Evolutionary conservation across 1,139 yeast genomes (phyloP), one percentile per base, ranked within the genome.

Genomic region (Yamadazyma pseudoaaseri): DNA sequence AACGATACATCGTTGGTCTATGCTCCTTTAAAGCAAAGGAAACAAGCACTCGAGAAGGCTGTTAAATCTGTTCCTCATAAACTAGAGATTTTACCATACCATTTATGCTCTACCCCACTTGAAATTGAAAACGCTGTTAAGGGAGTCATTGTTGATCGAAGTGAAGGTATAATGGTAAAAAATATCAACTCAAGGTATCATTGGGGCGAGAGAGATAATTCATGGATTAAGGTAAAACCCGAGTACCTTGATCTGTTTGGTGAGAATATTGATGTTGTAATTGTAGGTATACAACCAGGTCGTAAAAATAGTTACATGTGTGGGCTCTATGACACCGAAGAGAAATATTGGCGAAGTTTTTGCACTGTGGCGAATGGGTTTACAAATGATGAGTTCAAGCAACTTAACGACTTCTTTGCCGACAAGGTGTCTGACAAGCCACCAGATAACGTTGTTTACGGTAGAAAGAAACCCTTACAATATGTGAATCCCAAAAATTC

Each of bases 211-310:
- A 62, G 90, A 35, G 70, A 71, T 29, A 70, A 71, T 18, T 62
- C 69, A 14, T 90, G 97, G 96, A 65, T 86, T 17, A 92, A 92
- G 51, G 76, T 90, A 2, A 92, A 92, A 54, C 97, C 97, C 0
- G 96, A 90, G 46, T 90, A 89, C 53, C 64, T 89, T 38, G 84
- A 80, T 39, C 87, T 84, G 35, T 85, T 85, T 56, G 96, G 96
- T 6, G 96, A 87, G 43, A 85, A 85, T 47, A 63, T 90, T 43
- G 98, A 92, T 57, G 56, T 89, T 29, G 68, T 80, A 2, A 76
- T 92, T 0, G 78, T 90, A 38, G 97, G 97, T 0, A 82, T 82
- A 35, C 79, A 76, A 35, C 79, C 80, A 10, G 90, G 86, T 0
- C 71, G 75, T 20, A 92, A 92, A 33, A 81, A 86, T 28, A 73